A percentile compares a stretch with the other conserved stretches of the same genome.
Conservation (phyloP, 495 filamentous ascomycete species). For the Podospora australis region DNA sequence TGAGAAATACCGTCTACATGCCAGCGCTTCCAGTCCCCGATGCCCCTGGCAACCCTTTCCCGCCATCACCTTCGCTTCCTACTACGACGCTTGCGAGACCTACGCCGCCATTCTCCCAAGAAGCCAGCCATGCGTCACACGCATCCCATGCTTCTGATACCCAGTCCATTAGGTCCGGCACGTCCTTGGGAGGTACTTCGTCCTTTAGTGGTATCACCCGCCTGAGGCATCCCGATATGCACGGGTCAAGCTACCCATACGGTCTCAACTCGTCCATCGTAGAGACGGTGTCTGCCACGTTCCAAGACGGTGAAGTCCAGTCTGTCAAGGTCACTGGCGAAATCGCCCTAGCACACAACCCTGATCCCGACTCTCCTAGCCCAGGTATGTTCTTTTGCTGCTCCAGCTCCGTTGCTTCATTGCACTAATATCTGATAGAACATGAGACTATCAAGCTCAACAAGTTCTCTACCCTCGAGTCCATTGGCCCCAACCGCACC, state of each 20-base stretch:
- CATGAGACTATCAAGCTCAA: constrained; percentile 74
- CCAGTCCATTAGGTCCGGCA: constrained; percentile 82
- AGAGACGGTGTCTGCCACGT: constrained; percentile 81
- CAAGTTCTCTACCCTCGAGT: constrained; percentile 85
- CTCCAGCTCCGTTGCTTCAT: not conserved
- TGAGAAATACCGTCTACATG: constrained; percentile 80
- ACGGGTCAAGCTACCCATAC: constrained; percentile 57
- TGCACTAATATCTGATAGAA: constrained; percentile 24
- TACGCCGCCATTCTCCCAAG: constrained; percentile 41
- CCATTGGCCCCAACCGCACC: constrained; percentile 88
- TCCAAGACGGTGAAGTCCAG: constrained; percentile 64
- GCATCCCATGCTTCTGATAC: constrained; percentile 59
- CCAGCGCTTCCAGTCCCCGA: constrained; percentile 42
- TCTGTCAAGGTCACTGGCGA: constrained; percentile 79
- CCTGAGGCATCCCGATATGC: constrained; percentile 75
- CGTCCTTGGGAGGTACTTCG: constrained; percentile 54
- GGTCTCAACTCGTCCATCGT: constrained; percentile 88
- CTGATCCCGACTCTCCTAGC: constrained; percentile 36
- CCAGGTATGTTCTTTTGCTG: constrained; percentile 16
- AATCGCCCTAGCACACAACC: constrained; percentile 80
- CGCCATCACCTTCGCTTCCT: constrained; percentile 42
- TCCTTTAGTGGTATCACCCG: constrained; percentile 42
- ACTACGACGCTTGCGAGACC: constrained; percentile 30
- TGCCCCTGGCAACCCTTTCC: constrained; percentile 36
- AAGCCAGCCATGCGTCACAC: constrained; percentile 36